Evolutionary conservation across 495 filamentous ascomycete species (phyloP).

Genomic region (Penicillium egyptiacum): DNA sequence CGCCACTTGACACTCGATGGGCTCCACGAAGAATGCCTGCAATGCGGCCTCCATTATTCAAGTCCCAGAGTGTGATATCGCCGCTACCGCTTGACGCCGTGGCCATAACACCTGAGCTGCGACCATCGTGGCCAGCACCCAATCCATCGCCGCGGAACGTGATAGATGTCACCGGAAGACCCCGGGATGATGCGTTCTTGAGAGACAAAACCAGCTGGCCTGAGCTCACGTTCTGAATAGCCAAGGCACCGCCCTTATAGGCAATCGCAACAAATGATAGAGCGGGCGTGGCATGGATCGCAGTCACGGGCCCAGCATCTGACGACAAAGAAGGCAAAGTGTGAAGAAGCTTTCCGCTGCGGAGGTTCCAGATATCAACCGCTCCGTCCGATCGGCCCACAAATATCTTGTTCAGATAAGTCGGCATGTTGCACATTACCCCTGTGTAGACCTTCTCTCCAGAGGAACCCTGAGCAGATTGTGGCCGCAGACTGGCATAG

Average conservation of each 20-base stretch:
- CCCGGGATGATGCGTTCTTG: conserved; percentile 53
- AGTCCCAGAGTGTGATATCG: conserved; percentile 93
- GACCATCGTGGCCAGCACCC: conserved; percentile 85
- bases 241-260: conserved; percentile 72
- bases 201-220: conserved; percentile 70
- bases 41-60: conserved; percentile 81
- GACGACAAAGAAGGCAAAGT: conserved; percentile 70
- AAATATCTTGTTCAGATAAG: conserved; percentile 93
- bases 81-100: conserved; percentile 69
- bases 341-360: conserved; percentile 83
- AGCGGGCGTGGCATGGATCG: conserved; percentile 76
- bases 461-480: conserved; percentile 38
- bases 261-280: conserved; percentile 86
- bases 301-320: conserved; percentile 71
- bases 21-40: conserved; percentile 80
- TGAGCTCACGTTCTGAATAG: conserved; percentile 75
- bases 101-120: conserved; percentile 79
- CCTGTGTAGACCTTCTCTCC: conserved; percentile 64
- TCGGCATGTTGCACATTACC: conserved; percentile 78
- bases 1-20: conserved; percentile 66
- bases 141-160: conserved; percentile 89
- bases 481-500: conserved; percentile 74
- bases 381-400: conserved; percentile 81
- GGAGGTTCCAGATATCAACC: conserved; percentile 96
- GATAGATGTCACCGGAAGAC: conserved; percentile 69